Evolutionary conservation across 1,284 basidiomycete species (phyloP), one percentile per base, ranked within the genome.

Genomic region (Abortiporus biennis): DNA sequence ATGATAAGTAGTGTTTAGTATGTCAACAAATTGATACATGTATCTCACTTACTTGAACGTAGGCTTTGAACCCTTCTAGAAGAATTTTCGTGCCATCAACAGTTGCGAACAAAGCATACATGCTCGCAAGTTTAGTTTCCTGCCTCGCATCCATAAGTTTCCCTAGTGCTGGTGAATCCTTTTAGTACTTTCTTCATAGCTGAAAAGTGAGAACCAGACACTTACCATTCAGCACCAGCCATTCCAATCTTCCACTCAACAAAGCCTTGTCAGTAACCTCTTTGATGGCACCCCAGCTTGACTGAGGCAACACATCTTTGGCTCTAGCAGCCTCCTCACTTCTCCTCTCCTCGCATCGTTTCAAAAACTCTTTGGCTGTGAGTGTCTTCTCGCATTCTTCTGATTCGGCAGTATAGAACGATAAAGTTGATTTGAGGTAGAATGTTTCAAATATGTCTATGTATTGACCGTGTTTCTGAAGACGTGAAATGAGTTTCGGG

Each of bases 21-120:
- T 20, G 19, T 38, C 2, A 35, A 24, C 12, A 36, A 29, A 20
- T 11, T 42, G 20, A 16, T 38, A 34, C 8, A 22, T 38, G 27
- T 4, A 4, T 3, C 11, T 17, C 24, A 50, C 64, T 47, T 61
- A 78, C 82, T 58, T 70, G 65, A 17, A 79, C 67, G 50, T 82
- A 71, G 2, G 57, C 60, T 49, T 80, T 77, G 62, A 91, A 83
- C 2, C 82, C 76, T n/a, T 63, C 64, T 45, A 74, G 70, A 1
- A 93, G 68, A 1, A 70, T 61, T 35, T 71, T 68, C 37, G 77
- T 64, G 0, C 73, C 73, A 25, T 71, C 65, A 2, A 87, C 76
- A n/a, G 80, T 73, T 3, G 67, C 63, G 44, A 88, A 83, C 13
- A 87, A 68, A 0, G 58, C 56, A 58, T 88, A 88, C 64, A 92